Conservation (phyloP, 345 rosid genomes). For the Syzygium oleosum region DNA sequence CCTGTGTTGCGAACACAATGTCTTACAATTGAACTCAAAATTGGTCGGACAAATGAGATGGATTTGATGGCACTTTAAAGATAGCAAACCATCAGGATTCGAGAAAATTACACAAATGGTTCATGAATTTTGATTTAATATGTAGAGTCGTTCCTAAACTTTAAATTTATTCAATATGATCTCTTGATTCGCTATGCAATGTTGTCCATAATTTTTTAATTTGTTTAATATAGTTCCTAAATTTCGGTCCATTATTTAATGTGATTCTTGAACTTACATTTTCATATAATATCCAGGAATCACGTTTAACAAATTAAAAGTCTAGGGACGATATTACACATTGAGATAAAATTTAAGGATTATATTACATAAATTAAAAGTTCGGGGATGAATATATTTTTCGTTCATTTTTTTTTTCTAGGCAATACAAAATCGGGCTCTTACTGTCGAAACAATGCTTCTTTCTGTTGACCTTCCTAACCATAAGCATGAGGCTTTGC, state of each 20-base stretch:
- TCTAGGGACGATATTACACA: fast-evolving
- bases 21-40: neutral
- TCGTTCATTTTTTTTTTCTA: fast-evolving
- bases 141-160: fast-evolving
- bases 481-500: neutral
- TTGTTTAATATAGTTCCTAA: too few relatives aligned
- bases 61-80: neutral
- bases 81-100: neutral
- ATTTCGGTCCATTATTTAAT: too few relatives aligned
- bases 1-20: neutral
- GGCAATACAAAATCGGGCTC: neutral
- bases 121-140: neutral
- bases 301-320: neutral
- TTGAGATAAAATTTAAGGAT: fast-evolving
- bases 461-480: neutral
- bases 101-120: fast-evolving
- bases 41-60: neutral
- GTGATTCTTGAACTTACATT: neutral
- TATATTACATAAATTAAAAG: neutral
- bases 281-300: fast-evolving
- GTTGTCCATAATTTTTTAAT: too few relatives aligned
- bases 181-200: fast-evolving
- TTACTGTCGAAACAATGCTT: neutral
- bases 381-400: neutral
- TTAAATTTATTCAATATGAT: fast-evolving